A percentile compares a stretch with the other conserved stretches of the same genome.
Evolutionary conservation across 345 rosid genomes (phyloP).

Genomic region (Eucalyptus marginata): DNA sequence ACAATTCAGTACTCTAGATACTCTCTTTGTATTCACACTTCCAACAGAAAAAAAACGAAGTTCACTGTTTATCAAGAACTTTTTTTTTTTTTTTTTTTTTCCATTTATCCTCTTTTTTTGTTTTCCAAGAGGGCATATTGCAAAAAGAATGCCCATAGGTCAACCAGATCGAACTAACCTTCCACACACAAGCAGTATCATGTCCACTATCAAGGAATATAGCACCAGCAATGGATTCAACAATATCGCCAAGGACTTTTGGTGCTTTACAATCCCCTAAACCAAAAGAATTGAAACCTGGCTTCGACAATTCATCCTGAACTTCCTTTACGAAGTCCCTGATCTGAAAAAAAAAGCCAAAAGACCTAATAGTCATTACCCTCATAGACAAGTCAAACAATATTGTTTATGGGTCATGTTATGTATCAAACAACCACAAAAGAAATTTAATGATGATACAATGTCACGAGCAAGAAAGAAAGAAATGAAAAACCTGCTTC

Average conservation of each 20-base stretch:
- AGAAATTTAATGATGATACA: not conserved
- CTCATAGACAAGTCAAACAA: not conserved
- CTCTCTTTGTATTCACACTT: not conserved
- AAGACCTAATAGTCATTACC: not conserved
- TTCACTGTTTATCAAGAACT: not conserved
- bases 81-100: too few relatives aligned
- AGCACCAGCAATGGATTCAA: slow-evolving; percentile 96
- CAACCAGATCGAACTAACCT: slow-evolving; percentile 33
- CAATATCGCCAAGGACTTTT: slow-evolving; percentile 94
- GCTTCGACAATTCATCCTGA: slow-evolving; percentile 64
- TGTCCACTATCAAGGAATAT: slow-evolving; percentile 82
- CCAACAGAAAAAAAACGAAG: not conserved
- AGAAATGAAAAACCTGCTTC: slow-evolving; percentile 56
- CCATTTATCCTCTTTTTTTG: not conserved
- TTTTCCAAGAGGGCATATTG: not conserved
- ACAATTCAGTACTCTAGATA: not conserved
- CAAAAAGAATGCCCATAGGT: not conserved
- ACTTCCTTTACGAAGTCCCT: slow-evolving; percentile 91
- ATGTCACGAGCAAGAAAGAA: not conserved
- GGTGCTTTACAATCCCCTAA: slow-evolving; percentile 99
- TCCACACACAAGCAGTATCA: slow-evolving; percentile 81
- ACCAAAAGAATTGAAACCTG: slow-evolving; percentile 95
- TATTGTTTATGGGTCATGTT: not conserved
- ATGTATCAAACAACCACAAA: not conserved
- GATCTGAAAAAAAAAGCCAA: slow-evolving; percentile 38